Percentiles rank a stretch among this genome's conserved stretches.
Evolutionary conservation across 2,329 filamentous ascomycete genomes (phyloP).

Genomic region (Neonectria ditissima): DNA sequence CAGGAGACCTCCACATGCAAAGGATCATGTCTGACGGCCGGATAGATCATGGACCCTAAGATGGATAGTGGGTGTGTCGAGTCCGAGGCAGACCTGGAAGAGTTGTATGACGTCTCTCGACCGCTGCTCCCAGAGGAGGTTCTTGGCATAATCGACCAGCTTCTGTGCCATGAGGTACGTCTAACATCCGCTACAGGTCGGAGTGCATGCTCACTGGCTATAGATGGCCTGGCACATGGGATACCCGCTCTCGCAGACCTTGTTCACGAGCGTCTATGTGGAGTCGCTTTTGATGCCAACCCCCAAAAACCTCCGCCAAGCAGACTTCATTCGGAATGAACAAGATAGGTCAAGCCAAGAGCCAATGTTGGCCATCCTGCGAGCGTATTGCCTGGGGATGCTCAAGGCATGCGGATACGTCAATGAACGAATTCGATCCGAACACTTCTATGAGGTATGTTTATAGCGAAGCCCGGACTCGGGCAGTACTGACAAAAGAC

Average conservation of each 20-base stretch:
- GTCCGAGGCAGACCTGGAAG: constrained; percentile 83
- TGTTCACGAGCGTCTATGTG: constrained; percentile 93
- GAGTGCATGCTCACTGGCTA: not conserved
- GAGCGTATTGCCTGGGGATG: constrained; percentile 87
- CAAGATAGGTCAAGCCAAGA: constrained; percentile 48
- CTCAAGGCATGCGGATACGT: constrained; percentile 86
- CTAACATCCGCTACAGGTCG: not conserved
- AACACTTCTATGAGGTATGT: constrained; percentile 88
- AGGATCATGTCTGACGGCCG: constrained; percentile 60
- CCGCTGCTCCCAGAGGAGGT: constrained; percentile 81
- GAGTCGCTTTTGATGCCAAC: constrained; percentile 82
- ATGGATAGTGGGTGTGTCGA: constrained; percentile 95
- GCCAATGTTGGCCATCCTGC: constrained; percentile 73
- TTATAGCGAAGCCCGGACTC: not conserved
- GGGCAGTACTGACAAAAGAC: constrained; percentile 10
- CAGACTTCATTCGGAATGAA: constrained; percentile 66
- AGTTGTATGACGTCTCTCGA: constrained; percentile 80
- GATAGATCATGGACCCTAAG: constrained; percentile 98
- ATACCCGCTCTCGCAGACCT: constrained; percentile 93
- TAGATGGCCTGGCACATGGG: constrained; percentile 97
- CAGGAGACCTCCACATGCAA: constrained; percentile 91
- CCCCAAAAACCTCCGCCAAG: constrained; percentile 72
- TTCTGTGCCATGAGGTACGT: constrained; percentile 86
- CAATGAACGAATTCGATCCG: constrained; percentile 79
- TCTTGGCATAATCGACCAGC: constrained; percentile 92